Evolutionary conservation across 2,329 filamentous ascomycete genomes (phyloP).

Genomic region (Tolypocladium amazonense): DNA sequence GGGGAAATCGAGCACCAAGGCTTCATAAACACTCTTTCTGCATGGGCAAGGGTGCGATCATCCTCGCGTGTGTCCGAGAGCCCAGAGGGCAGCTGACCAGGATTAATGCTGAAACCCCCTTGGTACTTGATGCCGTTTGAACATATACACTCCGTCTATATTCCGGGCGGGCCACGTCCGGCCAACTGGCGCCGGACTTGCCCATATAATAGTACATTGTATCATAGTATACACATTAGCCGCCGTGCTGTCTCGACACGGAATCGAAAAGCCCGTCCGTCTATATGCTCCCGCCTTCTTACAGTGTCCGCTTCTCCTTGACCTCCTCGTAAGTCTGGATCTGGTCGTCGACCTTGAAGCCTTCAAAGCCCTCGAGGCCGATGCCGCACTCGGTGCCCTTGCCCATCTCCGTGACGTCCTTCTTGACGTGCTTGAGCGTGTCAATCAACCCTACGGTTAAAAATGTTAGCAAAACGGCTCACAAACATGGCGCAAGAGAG

Average conservation of each 20-base stretch:
- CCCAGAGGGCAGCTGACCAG: background rate
- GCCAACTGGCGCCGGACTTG: background rate
- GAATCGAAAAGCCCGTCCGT: background rate
- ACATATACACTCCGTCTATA: background rate
- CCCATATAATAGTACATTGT: background rate
- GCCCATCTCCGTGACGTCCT: conserved; percentile 78
- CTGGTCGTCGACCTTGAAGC: conserved; percentile 69
- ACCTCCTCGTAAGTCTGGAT: conserved; percentile 82
- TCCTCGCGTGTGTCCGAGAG: background rate
- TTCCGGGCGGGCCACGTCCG: background rate
- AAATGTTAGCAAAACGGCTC: conserved; percentile 7
- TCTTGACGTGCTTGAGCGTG: conserved; percentile 85
- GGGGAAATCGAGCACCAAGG: background rate
- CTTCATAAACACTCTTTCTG: background rate
- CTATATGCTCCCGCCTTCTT: conserved; percentile 12
- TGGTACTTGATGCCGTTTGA: background rate
- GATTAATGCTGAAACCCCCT: background rate
- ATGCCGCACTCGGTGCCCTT: conserved; percentile 94
- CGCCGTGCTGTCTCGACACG: background rate
- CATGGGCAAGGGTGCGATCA: too few species aligned
- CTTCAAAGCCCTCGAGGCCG: conserved; percentile 69
- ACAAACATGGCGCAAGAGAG: background rate
- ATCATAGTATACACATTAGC: background rate
- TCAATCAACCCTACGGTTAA: conserved; percentile 54
- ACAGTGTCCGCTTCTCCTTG: conserved; percentile 54